phyloP scores from a whole-genome alignment of 805 yeast genomes.

The Kuraishia piskuri region DNA sequence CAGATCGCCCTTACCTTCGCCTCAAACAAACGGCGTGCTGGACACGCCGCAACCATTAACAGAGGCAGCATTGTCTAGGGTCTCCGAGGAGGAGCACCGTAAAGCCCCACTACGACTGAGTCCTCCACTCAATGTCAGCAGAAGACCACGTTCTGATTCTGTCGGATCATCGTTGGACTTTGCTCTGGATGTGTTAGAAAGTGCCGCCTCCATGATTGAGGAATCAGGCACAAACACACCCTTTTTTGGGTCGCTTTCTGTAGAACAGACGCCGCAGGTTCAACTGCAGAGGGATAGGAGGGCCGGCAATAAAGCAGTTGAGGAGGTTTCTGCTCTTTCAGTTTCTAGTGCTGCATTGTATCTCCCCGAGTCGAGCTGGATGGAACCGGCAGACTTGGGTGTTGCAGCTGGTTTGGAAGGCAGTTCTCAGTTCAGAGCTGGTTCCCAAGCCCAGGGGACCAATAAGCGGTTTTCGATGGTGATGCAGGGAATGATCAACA shows the following conservation, averaged over 20 bases:
- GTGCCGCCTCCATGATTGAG: background rate
- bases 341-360: background rate
- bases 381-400: background rate
- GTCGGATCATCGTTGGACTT: slow-evolving; percentile 18
- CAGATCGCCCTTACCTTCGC: background rate
- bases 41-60: no score
- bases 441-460: no score
- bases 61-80: background rate
- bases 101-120: background rate
- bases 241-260: background rate
- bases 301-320: no score
- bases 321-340: no score
- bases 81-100: background rate
- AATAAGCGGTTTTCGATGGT: no score
- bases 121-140: slow-evolving; percentile 16
- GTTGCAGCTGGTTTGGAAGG: no score
- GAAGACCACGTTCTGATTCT: slow-evolving; percentile 10
- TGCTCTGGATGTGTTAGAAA: slow-evolving; percentile 15
- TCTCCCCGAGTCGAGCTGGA: background rate
- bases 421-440: no score
- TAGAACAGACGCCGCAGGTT: no score
- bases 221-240: slow-evolving; percentile 4
- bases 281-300: no score
- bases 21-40: background rate
- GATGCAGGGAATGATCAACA: no score